Evolutionary conservation across 2,329 filamentous ascomycete genomes (phyloP).

Genomic region (Colletotrichum sp.): DNA sequence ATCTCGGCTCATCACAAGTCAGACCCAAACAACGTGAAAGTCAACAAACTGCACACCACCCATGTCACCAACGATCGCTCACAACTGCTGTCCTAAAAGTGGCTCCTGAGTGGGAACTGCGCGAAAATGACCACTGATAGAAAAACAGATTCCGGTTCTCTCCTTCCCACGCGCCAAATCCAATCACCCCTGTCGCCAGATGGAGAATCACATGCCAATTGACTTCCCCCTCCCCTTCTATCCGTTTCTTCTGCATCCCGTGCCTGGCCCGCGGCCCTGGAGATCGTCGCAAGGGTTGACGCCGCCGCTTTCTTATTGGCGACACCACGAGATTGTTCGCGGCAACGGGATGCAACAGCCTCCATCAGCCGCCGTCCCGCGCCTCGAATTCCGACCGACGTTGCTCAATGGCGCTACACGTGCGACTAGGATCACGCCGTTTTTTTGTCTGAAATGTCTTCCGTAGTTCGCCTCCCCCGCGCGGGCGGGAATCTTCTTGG

Average conservation of each 20-base stretch:
- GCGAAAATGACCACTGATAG: background rate
- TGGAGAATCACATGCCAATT: slow-evolving; percentile 16
- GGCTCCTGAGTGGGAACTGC: background rate
- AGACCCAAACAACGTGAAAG: background rate
- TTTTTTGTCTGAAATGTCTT: background rate
- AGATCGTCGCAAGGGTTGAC: slow-evolving; percentile 6
- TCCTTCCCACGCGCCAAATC: background rate
- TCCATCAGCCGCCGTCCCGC: background rate
- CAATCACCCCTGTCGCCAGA: background rate
- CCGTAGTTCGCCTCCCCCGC: background rate
- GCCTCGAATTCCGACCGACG: background rate
- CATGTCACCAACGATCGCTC: background rate
- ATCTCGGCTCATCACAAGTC: slow-evolving; percentile 1
- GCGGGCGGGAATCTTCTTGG: background rate
- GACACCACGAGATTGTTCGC: background rate
- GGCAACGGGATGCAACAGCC: background rate
- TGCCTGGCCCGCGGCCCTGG: background rate
- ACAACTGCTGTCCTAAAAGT: background rate
- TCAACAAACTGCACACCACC: slow-evolving; percentile 2
- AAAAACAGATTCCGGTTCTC: background rate
- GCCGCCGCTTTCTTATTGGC: background rate
- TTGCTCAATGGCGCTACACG: background rate
- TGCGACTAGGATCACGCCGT: background rate
- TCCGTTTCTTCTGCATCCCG: background rate
- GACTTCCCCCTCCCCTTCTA: background rate